Base-by-base conservation (phyloP, 345 rosid genomes). In the Iberis pinnata region DNA sequence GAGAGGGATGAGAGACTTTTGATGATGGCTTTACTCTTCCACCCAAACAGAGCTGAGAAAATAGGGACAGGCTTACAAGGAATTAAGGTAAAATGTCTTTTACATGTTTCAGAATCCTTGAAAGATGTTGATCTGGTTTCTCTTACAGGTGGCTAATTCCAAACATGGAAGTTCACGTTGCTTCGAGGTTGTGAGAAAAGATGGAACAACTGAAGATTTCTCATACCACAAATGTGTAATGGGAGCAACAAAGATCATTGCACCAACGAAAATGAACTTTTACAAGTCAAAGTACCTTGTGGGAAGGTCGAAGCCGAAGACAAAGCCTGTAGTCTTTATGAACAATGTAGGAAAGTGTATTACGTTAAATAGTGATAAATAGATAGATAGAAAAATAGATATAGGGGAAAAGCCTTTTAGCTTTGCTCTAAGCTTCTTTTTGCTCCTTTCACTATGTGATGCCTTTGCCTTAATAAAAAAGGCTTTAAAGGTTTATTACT, bases 391-490 rank as follows among this genome's bases (percentile, higher is more conserved):
- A 61, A 32, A 52, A 56, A 32, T 60, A 60, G 69, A 49, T 49
- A 33, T 67, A 60, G 71, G 47, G 63, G 68, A 53, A 61, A 48
- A 61, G 73, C 59, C 43, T 68, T 43, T 43, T 22, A 18, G 56
- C 54, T 60, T 67, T 67, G 71, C 57, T 67, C 67, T 41, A 67
- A 70, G 96, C 95, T 82, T 90, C 87, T 80, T 80, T 82, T 84
- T 90, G 98, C 96, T 82, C 50, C 92, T 86, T 87, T 63, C 64
- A 90, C 96, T 82, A 62, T 70, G 63, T 67, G 58, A 78, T 73
- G 49, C 72, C 66, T 79, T 75, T 68, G 80, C 85, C 83, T 70
- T 61, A 10, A 20, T 1, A 9, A 7, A 2, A 41, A 56, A 27
- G 80, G 86, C 83, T n/a, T 66, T 54, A 69, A 61, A 79, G 80